Base-by-base conservation (phyloP, 371 early-diverging fungal genomes). In the Rhizopus microsporus region DNA sequence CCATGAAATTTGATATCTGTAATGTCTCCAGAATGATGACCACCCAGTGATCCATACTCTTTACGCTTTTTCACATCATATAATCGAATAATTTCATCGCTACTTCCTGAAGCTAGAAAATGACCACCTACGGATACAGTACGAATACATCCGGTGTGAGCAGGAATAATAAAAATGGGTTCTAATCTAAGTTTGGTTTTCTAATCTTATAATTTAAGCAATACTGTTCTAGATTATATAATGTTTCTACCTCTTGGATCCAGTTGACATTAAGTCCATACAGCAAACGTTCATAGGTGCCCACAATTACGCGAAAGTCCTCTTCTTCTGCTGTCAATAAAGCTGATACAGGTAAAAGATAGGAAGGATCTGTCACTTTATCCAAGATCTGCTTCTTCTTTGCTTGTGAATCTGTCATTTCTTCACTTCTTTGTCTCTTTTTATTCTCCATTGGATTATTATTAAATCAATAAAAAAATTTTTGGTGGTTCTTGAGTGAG, bases 261-360 rank as follows among this genome's bases (percentile, higher is more conserved):
- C 85, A 83, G 32, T 75, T 67, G 15, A 82, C 91, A 56, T 92
- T 87, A 23, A 97, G 77, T 30, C 99, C 99, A 65, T 95, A 97
- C 23, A 98, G 81, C 15, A 98, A 81, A 16, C 97, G 89, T 71
- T 98, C 98, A 72, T 98, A 98, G 31, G 96, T 91, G 52, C 99
- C 99, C 4, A 89, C 88, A 33, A 90, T 75, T 42, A 93, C 81
- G 50, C 91, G 73, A 57, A 94, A 76, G 60, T 86, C 82, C 61
- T 84, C 82, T 40, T 64, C 59, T 37, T 61, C 17, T 13, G 49
- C 35, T 7, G 57, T 38, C 3, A 61, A 35, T 33, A 61, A 54
- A 4, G 62, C 46, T 0, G 49, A 45, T 13, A 55, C 61, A 30
- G 67, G 62, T 55, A 66, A 66, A 38, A 65, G 50, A 10, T 54